These are phyloP conservation scores for Mycena amicta DNA, from an alignment of 768 basidiomycete genomes.

Conservation along the genomic window DNA sequence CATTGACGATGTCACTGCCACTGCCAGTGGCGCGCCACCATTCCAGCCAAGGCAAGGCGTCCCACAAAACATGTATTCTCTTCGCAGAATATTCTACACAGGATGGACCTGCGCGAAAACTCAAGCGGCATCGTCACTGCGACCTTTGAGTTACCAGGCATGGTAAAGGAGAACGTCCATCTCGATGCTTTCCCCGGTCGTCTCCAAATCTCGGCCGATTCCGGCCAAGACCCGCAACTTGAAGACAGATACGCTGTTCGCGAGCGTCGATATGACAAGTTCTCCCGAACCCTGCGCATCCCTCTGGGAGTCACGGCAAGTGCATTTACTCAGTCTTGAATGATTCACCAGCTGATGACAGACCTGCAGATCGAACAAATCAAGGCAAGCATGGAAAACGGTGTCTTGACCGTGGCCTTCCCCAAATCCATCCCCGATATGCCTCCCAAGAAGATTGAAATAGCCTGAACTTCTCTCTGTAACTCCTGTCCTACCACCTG, in stretches of 20 bases:
- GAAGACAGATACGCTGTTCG: no score
- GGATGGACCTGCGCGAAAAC: constrained; percentile 58
- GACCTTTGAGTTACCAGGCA: constrained; percentile 59
- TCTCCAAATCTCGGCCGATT: constrained; percentile 55
- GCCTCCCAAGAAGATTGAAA: constrained; percentile 29
- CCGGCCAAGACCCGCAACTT: constrained; percentile 28
- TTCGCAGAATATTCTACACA: constrained; percentile 23
- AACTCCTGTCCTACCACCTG: not conserved
- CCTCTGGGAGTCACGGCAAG: constrained; percentile 56
- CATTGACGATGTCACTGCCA: not conserved
- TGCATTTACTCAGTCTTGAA: no score
- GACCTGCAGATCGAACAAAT: constrained; percentile 31
- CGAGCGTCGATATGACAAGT: constrained; percentile 48
- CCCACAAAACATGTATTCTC: not conserved
- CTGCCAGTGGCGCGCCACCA: constrained; percentile 5
- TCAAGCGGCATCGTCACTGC: constrained; percentile 54
- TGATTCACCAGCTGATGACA: no score
- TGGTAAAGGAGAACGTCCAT: constrained; percentile 50
- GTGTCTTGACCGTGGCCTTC: constrained; percentile 55
- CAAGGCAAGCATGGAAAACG: constrained; percentile 52
- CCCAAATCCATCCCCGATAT: constrained; percentile 45
- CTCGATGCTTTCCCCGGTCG: constrained; percentile 54
- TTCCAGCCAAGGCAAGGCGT: not conserved
- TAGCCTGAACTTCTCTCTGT: constrained; percentile 31
- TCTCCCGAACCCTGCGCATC: constrained; percentile 49